These are phyloP conservation scores for Yamadazyma phyllophila DNA, from an alignment of 805 yeast genomes.

Conservation along the genomic window DNA sequence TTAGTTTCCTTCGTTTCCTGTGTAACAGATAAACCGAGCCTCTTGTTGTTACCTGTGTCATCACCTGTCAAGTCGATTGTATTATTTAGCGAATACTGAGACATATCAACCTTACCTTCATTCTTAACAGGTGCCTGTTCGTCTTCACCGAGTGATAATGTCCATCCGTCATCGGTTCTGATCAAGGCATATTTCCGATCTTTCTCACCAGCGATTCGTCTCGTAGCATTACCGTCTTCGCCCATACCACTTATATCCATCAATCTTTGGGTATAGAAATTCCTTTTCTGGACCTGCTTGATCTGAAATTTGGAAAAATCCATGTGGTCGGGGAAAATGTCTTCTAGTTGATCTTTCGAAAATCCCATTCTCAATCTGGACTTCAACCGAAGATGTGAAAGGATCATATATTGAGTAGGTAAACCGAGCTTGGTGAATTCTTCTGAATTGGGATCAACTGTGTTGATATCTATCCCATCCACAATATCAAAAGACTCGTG, in stretches of 20 bases:
- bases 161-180: slow-evolving; percentile 81
- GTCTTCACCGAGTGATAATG: slow-evolving; percentile 57
- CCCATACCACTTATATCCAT: slow-evolving; percentile 84
- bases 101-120: slow-evolving; percentile 2
- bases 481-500: slow-evolving; percentile 52
- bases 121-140: slow-evolving; percentile 37
- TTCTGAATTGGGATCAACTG: slow-evolving; percentile 78
- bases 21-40: no score
- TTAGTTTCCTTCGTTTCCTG: background rate
- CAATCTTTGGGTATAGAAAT: slow-evolving; percentile 81
- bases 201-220: slow-evolving; percentile 80
- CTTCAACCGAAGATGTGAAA: slow-evolving; percentile 76
- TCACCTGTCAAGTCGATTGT: background rate
- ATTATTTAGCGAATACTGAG: background rate
- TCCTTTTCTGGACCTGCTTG: slow-evolving; percentile 87
- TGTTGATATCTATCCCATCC: slow-evolving; percentile 65
- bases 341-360: slow-evolving; percentile 80
- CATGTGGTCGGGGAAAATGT: slow-evolving; percentile 77
- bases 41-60: background rate
- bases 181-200: slow-evolving; percentile 73
- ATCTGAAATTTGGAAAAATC: slow-evolving; percentile 93
- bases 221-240: slow-evolving; percentile 45
- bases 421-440: slow-evolving; percentile 77
- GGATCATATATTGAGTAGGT: slow-evolving; percentile 81
- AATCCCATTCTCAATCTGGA: slow-evolving; percentile 95